phyloP scores from a whole-genome alignment of 164 flowering plant genomes.

The Annona squamosa region DNA sequence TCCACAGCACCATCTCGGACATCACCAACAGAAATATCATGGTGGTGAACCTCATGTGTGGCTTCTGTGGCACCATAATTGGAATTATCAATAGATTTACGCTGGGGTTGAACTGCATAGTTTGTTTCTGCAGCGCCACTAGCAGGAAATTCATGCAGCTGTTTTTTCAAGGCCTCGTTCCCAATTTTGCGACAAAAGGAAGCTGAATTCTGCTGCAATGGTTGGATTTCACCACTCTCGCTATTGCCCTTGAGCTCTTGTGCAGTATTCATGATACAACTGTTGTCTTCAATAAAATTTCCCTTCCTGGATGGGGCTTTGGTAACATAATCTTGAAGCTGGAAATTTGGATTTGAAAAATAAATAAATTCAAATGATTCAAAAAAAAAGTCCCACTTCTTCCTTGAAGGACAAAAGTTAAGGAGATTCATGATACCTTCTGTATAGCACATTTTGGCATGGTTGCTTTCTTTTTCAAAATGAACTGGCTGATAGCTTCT shows the following conservation, averaged over 20 bases:
- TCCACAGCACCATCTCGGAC: slow-evolving; percentile 2
- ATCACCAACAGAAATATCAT: slow-evolving; percentile 1
- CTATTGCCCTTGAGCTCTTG: slow-evolving; percentile 7
- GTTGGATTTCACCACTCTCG: slow-evolving; percentile 4
- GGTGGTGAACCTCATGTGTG: slow-evolving; percentile 3
- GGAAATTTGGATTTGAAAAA: slow-evolving; percentile 4
- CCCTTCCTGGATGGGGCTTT: slow-evolving; percentile 29
- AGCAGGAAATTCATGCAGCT: slow-evolving; percentile 1
- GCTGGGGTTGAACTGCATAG: slow-evolving; percentile 4
- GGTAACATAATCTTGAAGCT: slow-evolving; percentile 49
- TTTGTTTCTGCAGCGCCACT: neutral
- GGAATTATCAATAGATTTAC: neutral
- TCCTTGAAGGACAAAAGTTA: neutral
- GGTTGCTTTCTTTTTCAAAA: slow-evolving; percentile 40
- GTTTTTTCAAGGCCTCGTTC: slow-evolving; percentile 2
- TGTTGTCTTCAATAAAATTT: slow-evolving; percentile 8
- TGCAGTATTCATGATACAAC: slow-evolving; percentile 7
- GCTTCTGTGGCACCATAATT: neutral
- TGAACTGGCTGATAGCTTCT: slow-evolving; percentile 36
- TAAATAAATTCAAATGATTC: too few species aligned
- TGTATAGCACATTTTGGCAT: slow-evolving; percentile 41
- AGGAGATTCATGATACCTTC: slow-evolving; percentile 28
- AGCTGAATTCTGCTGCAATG: neutral
- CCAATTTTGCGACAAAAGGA: slow-evolving; percentile 1
- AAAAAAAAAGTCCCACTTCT: too few species aligned